These are phyloP conservation scores for Firmiana major DNA, from an alignment of 345 rosid genomes.

Conservation along the genomic window DNA sequence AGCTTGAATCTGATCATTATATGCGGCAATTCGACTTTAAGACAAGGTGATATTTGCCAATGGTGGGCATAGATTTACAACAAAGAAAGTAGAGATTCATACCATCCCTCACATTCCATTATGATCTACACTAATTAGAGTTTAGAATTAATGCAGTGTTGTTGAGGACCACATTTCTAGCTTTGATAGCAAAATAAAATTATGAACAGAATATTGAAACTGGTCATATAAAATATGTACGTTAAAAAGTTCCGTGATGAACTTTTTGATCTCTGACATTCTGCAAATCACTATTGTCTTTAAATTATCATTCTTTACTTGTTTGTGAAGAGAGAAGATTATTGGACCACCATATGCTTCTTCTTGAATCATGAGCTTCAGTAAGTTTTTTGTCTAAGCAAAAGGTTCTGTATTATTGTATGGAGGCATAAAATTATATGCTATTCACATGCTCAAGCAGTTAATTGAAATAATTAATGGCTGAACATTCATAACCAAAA, in stretches of 20 bases:
- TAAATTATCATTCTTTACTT: neutral
- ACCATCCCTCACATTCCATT: neutral
- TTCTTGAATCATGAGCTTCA: neutral
- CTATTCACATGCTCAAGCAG: neutral
- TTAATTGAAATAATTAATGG: neutral
- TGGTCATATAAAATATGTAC: neutral
- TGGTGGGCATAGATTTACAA: neutral
- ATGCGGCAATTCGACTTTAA: neutral
- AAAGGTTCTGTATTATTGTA: neutral
- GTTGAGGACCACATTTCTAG: neutral
- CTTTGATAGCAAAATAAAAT: neutral
- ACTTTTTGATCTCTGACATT: neutral
- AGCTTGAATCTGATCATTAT: neutral
- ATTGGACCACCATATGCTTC: constrained; percentile 4
- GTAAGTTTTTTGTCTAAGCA: neutral
- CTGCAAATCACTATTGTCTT: neutral
- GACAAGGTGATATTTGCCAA: neutral
- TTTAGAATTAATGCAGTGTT: neutral
- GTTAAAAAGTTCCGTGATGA: neutral
- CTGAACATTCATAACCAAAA: no score
- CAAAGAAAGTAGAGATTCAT: neutral
- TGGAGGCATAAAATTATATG: neutral
- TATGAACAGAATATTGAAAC: neutral
- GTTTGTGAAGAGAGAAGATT: neutral
- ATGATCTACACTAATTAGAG: neutral